phyloP scores from a whole-genome alignment of 768 basidiomycete species.

The Lactarius evosmus region DNA sequence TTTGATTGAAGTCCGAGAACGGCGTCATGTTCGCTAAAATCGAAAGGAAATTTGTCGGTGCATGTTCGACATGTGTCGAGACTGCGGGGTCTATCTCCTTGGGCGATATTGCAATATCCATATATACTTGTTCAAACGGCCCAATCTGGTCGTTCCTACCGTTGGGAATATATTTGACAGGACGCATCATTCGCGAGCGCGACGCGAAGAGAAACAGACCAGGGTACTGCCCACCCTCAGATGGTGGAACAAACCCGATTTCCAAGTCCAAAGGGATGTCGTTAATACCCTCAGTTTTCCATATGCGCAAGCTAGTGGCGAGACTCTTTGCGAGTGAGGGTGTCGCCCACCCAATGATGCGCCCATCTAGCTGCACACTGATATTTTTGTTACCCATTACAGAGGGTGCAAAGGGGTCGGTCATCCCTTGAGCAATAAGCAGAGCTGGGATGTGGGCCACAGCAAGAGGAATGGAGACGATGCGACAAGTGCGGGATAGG shows the following conservation, averaged over 20 bases:
- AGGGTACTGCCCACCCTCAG: slow-evolving; percentile 94
- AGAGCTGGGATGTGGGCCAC: slow-evolving; percentile 79
- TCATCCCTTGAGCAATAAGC: slow-evolving; percentile 90
- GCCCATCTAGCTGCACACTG: slow-evolving; percentile 92
- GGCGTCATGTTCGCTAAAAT: slow-evolving; percentile 97
- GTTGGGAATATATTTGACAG: slow-evolving; percentile 88
- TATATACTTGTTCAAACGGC: slow-evolving; percentile 97
- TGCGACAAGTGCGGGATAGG: slow-evolving; percentile 88
- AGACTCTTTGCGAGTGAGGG: slow-evolving; percentile 71
- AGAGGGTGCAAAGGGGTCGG: slow-evolving; percentile 75
- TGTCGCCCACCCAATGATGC: slow-evolving; percentile 90
- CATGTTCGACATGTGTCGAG: slow-evolving; percentile 90
- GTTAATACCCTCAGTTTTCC: slow-evolving; percentile 88
- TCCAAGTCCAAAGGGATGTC: slow-evolving; percentile 90
- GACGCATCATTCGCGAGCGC: slow-evolving; percentile 93
- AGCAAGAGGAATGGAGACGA: slow-evolving; percentile 73
- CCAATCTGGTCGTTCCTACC: slow-evolving; percentile 87
- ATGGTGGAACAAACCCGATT: slow-evolving; percentile 82
- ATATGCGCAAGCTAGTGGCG: slow-evolving; percentile 80
- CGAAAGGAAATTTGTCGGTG: slow-evolving; percentile 92
- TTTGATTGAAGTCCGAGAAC: slow-evolving; percentile 99
- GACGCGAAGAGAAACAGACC: slow-evolving; percentile 91
- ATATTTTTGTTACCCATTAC: slow-evolving; percentile 81
- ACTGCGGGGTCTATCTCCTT: slow-evolving; percentile 72
- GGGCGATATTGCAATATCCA: slow-evolving; percentile 92